Conservation (phyloP, 2,329 filamentous ascomycete genomes). For the Pestalotiopsis sp. region DNA sequence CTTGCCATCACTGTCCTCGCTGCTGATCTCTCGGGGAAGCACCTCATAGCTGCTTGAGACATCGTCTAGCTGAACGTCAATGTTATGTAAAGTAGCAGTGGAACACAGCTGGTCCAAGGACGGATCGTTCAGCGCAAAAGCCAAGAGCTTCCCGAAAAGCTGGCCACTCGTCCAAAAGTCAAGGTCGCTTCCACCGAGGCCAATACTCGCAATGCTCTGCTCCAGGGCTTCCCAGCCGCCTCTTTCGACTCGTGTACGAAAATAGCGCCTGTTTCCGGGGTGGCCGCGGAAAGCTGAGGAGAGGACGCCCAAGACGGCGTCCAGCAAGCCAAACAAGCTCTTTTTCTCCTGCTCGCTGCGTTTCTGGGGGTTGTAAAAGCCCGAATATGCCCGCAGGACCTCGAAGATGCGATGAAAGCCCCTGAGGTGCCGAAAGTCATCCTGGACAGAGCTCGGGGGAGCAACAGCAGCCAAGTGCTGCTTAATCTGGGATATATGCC, state of each 20-base stretch:
- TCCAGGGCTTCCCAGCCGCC: constrained; percentile 81
- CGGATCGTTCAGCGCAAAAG: constrained; percentile 80
- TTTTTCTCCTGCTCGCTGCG: constrained; percentile 64
- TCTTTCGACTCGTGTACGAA: constrained; percentile 73
- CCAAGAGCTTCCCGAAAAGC: constrained; percentile 80
- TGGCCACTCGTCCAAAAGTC: constrained; percentile 72
- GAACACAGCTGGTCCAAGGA: constrained; percentile 71
- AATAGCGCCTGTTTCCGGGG: constrained; percentile 86
- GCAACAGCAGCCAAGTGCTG: constrained; percentile 58
- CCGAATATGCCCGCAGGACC: constrained; percentile 70
- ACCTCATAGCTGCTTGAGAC: constrained; percentile 17
- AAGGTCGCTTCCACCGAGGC: constrained; percentile 65
- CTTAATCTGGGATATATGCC: constrained; percentile 66
- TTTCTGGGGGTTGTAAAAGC: constrained; percentile 73
- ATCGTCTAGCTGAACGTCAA: constrained; percentile 21
- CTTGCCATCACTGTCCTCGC: constrained; percentile 9
- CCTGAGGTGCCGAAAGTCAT: constrained; percentile 79
- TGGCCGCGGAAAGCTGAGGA: constrained; percentile 77
- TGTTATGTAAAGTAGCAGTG: constrained; percentile 37
- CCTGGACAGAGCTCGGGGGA: constrained; percentile 60
- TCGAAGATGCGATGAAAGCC: constrained; percentile 78
- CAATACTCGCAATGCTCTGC: constrained; percentile 70
- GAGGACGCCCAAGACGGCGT: constrained; percentile 73
- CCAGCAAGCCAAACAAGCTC: constrained; percentile 69
- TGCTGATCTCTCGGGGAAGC: constrained; percentile 19